phyloP scores from a whole-genome alignment of 2,329 filamentous ascomycete genomes.

The Colletotrichum somersetense region DNA sequence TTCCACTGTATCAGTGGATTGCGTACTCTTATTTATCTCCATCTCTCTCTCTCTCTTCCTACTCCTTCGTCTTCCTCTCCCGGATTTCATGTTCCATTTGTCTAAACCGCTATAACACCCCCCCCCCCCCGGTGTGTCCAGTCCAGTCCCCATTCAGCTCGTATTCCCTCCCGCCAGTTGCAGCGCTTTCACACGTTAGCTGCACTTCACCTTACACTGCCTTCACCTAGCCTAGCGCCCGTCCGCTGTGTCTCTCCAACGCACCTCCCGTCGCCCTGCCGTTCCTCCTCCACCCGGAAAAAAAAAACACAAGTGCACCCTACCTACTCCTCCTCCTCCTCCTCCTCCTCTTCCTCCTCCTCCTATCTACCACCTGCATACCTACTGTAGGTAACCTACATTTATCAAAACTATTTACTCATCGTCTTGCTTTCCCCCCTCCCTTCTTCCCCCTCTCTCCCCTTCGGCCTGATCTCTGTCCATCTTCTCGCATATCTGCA shows the following conservation, averaged over 20 bases:
- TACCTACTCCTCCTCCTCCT: background rate
- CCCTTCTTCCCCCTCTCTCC: constrained; percentile 6
- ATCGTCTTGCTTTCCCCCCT: background rate
- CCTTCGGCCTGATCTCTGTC: background rate
- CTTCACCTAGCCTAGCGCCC: background rate
- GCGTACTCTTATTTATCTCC: background rate
- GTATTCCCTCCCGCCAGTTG: constrained; percentile 32
- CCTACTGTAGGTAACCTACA: too few relatives aligned
- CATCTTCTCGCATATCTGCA: constrained; percentile 19
- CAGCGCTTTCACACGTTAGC: constrained; percentile 2
- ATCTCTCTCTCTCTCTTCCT: background rate
- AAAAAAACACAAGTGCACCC: constrained; percentile 13
- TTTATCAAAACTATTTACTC: background rate
- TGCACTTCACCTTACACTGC: background rate
- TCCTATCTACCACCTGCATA: too few relatives aligned
- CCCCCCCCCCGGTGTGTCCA: constrained; percentile 24
- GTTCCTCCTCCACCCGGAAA: background rate
- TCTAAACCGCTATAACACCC: constrained; percentile 26
- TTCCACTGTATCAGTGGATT: background rate
- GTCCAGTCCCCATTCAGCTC: constrained; percentile 37
- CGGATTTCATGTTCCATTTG: constrained; percentile 6
- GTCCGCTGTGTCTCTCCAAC: background rate
- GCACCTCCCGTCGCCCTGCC: background rate
- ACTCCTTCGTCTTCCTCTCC: background rate
- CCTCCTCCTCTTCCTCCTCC: background rate